Conservation (phyloP, 2,329 filamentous ascomycete genomes). For the Pestalotiopsis sp. region DNA sequence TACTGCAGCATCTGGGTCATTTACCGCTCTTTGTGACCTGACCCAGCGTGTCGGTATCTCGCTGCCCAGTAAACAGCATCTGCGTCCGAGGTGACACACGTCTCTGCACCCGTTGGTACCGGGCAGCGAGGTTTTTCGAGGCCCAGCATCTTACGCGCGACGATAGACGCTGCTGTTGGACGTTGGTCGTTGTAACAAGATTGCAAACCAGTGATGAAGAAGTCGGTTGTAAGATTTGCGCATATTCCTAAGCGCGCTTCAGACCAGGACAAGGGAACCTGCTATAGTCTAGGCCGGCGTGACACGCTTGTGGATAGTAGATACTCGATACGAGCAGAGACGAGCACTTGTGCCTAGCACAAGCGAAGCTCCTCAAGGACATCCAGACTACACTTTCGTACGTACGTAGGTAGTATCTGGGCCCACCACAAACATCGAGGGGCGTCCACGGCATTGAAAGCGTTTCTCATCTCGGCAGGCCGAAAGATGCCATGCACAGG, state of each 20-base stretch:
- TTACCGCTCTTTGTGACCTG: neutral
- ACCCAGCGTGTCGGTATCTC: neutral
- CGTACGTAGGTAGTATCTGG: too few relatives aligned
- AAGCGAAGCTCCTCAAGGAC: neutral
- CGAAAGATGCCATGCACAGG: neutral
- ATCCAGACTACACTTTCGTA: neutral
- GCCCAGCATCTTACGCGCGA: conserved; percentile 5
- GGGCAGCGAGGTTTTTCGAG: neutral
- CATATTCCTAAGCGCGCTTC: neutral
- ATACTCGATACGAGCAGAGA: neutral
- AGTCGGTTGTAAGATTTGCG: neutral
- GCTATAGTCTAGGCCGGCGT: neutral
- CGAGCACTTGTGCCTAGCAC: neutral
- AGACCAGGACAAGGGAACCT: neutral
- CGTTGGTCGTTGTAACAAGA: neutral
- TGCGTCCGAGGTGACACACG: neutral
- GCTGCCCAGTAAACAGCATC: neutral
- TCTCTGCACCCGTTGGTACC: neutral
- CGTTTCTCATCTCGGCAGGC: neutral
- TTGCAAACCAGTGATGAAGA: neutral
- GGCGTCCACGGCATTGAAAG: neutral
- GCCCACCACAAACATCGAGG: too few relatives aligned
- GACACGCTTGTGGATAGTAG: neutral
- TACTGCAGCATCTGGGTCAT: conserved; percentile 4
- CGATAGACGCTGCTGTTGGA: neutral